Evolutionary conservation across 2,329 filamentous ascomycete genomes (phyloP), one percentile per base, ranked within the genome.

Genomic region (Alternaria longipes): DNA sequence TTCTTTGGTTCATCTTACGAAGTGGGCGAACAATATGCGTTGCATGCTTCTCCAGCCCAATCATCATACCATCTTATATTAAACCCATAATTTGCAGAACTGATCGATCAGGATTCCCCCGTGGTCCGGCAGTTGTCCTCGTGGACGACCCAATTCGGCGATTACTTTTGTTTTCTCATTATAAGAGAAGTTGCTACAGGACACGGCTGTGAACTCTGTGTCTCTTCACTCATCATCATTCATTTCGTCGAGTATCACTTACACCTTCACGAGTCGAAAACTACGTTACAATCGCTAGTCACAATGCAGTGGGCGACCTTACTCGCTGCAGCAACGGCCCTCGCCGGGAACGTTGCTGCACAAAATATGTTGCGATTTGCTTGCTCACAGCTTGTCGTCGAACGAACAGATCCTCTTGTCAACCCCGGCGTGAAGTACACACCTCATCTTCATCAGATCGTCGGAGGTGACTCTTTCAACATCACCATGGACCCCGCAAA

Each of bases 381-480:
- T 22, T 77, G 74, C 68, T 77, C 74, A 34, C 74, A 76, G 62
- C 66, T 77, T 12, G 74, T 77, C 44, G 73, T 76, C 57, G 74
- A 77, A 59, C 69, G 74, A 52, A 73, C 70, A 20, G 74, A 76
- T 63, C 74, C 74, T 41, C 66, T 75, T 32, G 73, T 76, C 62
- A 76, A 77, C 58, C 74, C 73, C 3, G 73, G 74, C 32, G 72
- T 74, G 64, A 74, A 72, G 55, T 77, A 72, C 66, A 77, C 74
- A 32, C 74, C 74, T 5, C 74, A 77, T 74, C 67, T 77, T 57
- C 74, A 77, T 50, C 73, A 77, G 64, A 74, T 77, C 36, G 74
- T 76, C 22, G 72, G 73, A 62, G 74, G 74, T 24, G 68, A 77
- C 62, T 53, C 68, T 12, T 76, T 76, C 73, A 77, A 76, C 55